These are phyloP conservation scores for Tylopilus sp. DNA, from an alignment of 1,284 basidiomycete species.

Conservation along the genomic window DNA sequence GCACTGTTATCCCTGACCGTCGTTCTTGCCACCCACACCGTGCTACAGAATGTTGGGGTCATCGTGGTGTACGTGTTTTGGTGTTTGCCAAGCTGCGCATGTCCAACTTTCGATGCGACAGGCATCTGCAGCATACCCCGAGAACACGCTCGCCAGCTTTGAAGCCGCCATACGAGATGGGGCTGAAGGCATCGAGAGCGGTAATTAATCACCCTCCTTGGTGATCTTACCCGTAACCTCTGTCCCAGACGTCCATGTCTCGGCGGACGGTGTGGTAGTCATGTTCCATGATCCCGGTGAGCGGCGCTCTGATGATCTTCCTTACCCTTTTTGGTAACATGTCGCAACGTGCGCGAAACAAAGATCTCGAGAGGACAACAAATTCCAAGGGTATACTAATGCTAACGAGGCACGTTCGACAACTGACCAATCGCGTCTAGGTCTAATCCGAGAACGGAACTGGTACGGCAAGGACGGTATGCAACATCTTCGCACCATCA, in stretches of 20 bases:
- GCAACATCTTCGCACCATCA: constrained; percentile 78
- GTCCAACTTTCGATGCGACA: constrained; percentile 32
- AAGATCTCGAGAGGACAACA: constrained; percentile 67
- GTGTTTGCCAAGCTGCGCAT: constrained; percentile 6
- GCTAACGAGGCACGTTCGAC: constrained; percentile 20
- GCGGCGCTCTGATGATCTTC: constrained; percentile 31
- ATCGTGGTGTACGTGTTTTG: constrained; percentile 74
- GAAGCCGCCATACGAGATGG: constrained; percentile 91
- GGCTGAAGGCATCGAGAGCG: constrained; percentile 93
- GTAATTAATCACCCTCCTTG: constrained; percentile 49
- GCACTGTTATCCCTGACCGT: background rate
- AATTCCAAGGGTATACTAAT: constrained; percentile 54
- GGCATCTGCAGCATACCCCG: constrained; percentile 85
- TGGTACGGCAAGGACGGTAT: constrained; percentile 77
- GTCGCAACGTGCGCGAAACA: constrained; percentile 18
- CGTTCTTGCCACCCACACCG: constrained; percentile 1
- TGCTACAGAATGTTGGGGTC: constrained; percentile 84
- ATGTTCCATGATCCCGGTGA: constrained; percentile 95
- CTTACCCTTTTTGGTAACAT: constrained; percentile 21
- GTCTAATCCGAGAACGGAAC: constrained; percentile 62
- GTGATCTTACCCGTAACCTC: constrained; percentile 47
- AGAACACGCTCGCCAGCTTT: constrained; percentile 92
- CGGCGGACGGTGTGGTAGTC: constrained; percentile 82
- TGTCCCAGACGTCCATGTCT: constrained; percentile 91
- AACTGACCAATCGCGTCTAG: constrained; percentile 37